These are phyloP conservation scores for Setaria viridis DNA, from an alignment of 202 grass and related monocot species.

Conservation along the genomic window DNA sequence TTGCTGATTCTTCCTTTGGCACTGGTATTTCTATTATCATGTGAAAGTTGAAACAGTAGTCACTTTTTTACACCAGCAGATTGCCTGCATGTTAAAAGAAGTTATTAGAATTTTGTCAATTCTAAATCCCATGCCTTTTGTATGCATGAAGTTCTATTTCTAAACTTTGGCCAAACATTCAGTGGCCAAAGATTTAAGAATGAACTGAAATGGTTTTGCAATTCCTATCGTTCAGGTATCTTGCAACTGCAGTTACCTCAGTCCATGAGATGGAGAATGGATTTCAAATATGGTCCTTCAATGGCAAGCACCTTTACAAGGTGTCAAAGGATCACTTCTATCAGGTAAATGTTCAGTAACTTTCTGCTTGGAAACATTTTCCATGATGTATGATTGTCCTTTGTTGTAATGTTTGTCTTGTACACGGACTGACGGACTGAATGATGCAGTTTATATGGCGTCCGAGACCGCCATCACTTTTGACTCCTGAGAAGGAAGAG, in stretches of 20 bases:
- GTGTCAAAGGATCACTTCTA: constrained; percentile 94
- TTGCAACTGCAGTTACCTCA: constrained; percentile 79
- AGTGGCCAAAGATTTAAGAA: neutral
- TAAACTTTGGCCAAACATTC: neutral
- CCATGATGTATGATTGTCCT: neutral
- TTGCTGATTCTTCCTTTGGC: neutral
- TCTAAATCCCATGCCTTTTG: neutral
- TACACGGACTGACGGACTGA: neutral
- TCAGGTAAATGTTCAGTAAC: constrained; percentile 58
- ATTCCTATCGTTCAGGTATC: constrained; percentile 54
- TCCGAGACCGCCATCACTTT: constrained; percentile 62
- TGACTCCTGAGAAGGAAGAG: constrained; percentile 71
- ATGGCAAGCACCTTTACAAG: constrained; percentile 84
- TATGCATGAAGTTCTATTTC: neutral
- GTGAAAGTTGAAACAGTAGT: neutral
- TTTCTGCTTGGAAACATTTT: neutral
- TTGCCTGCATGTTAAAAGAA: neutral
- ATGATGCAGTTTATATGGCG: constrained; percentile 76
- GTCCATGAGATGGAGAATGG: constrained; percentile 98
- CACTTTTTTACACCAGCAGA: neutral
- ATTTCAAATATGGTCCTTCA: constrained; percentile 89
- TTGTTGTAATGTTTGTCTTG: neutral
- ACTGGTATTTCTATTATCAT: neutral
- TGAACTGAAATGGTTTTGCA: constrained; percentile 23
- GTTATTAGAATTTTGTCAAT: neutral